Evolutionary conservation across 140 eudicot genomes (phyloP).

Genomic region (Stevia rebaudiana): DNA sequence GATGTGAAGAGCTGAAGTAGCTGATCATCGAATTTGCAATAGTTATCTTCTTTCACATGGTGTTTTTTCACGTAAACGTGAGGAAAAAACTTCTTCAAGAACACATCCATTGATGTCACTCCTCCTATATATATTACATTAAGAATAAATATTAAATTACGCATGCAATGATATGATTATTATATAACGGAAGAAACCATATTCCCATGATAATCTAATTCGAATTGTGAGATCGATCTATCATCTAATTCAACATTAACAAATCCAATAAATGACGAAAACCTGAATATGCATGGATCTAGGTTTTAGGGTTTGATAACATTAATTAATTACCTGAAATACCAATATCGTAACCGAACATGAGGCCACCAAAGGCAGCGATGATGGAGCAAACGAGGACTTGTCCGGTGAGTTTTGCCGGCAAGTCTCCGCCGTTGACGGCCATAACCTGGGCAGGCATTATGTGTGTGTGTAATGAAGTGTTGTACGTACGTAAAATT

Average conservation of each 20-base stretch:
- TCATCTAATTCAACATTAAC: background rate
- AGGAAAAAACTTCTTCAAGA: slow-evolving; percentile 51
- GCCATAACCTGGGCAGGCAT: slow-evolving; percentile 46
- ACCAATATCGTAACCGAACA: slow-evolving; percentile 74
- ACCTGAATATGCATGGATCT: background rate
- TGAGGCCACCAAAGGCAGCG: slow-evolving; percentile 70
- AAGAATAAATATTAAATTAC: background rate
- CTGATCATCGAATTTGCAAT: slow-evolving; percentile 60
- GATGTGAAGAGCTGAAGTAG: slow-evolving; percentile 63
- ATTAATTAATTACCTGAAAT: slow-evolving; percentile 40
- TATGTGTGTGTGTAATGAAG: background rate
- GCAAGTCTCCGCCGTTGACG: slow-evolving; percentile 29
- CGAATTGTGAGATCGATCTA: background rate
- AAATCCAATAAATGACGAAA: too few species aligned
- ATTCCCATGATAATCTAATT: too few species aligned
- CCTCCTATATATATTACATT: slow-evolving; percentile 36
- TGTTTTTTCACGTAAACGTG: slow-evolving; percentile 43
- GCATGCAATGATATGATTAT: background rate
- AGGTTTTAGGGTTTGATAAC: slow-evolving; percentile 3
- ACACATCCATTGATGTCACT: slow-evolving; percentile 68
- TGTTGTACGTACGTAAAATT: background rate
- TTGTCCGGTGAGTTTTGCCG: slow-evolving; percentile 49
- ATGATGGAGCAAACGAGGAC: slow-evolving; percentile 48
- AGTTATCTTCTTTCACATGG: slow-evolving; percentile 42
- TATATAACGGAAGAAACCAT: too few species aligned